Conservation (phyloP, 2,329 filamentous ascomycete species). For the Arthrobotrys iridis region DNA sequence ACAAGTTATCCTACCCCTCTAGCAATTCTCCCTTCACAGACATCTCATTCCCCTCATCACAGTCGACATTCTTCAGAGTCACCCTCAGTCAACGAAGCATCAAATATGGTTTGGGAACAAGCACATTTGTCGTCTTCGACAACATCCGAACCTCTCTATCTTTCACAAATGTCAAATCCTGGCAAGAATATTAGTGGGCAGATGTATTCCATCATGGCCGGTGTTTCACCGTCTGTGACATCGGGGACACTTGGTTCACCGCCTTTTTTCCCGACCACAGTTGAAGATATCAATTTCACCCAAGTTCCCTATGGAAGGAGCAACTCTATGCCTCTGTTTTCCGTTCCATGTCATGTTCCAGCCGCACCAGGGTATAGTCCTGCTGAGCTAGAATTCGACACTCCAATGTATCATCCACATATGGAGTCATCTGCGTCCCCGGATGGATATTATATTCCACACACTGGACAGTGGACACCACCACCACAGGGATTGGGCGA, state of each 20-base stretch:
- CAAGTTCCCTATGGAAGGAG: neutral
- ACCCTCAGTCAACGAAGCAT: slow-evolving; percentile 18
- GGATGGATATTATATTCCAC: neutral
- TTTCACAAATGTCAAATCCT: neutral
- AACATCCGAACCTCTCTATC: slow-evolving; percentile 29
- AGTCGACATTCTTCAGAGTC: slow-evolving; percentile 21
- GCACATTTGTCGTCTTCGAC: slow-evolving; percentile 19
- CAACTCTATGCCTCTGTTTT: slow-evolving; percentile 9
- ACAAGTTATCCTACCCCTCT: slow-evolving; percentile 28
- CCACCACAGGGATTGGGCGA: neutral
- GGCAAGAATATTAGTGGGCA: slow-evolving; percentile 16
- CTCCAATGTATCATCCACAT: neutral
- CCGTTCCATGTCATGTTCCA: slow-evolving; percentile 6
- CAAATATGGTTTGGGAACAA: slow-evolving; percentile 46
- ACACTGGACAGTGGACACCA: neutral
- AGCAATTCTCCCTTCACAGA: slow-evolving; percentile 32
- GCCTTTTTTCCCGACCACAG: neutral
- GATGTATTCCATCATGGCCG: slow-evolving; percentile 28
- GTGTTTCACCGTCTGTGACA: slow-evolving; percentile 14
- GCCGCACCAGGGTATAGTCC: slow-evolving; percentile 9
- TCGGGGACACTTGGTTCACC: slow-evolving; percentile 9
- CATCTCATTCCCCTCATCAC: slow-evolving; percentile 5
- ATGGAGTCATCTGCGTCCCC: slow-evolving; percentile 13
- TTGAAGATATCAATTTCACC: slow-evolving; percentile 23
- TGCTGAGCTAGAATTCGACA: neutral